A percentile compares a stretch with the other conserved stretches of the same genome.
Evolutionary conservation across 371 early-diverging fungal genomes (phyloP).

Genomic region (Mortierella sp.): DNA sequence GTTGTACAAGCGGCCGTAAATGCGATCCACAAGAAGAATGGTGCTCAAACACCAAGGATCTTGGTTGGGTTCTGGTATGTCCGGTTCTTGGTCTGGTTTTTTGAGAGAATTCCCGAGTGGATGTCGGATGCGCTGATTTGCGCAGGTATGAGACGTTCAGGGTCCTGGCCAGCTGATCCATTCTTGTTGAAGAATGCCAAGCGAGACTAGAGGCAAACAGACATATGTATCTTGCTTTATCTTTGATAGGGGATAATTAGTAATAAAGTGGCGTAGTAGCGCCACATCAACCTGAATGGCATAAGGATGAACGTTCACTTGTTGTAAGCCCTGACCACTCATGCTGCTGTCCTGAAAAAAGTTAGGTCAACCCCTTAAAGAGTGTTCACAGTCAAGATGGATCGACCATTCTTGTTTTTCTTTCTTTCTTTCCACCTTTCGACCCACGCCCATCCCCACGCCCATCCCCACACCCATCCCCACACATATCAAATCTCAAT

Average conservation of each 20-base stretch:
- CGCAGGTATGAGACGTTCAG: constrained; percentile 44
- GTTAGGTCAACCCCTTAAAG: too few species aligned
- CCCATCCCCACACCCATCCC: too few species aligned
- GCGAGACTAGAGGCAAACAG: neutral
- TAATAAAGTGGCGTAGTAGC: neutral
- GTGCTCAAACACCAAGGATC: constrained; percentile 45
- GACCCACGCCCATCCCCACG: neutral
- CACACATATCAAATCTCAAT: neutral
- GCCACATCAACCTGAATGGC: too few species aligned
- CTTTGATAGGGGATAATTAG: neutral
- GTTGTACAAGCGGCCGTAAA: constrained; percentile 49
- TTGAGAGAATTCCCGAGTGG: constrained; percentile 55
- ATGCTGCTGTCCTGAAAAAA: too few species aligned
- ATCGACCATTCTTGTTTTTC: too few species aligned
- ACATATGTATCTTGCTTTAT: neutral
- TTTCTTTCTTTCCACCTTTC: neutral
- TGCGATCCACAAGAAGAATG: constrained; percentile 44
- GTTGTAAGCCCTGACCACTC: too few species aligned
- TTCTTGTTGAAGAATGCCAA: constrained; percentile 43
- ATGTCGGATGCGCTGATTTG: constrained; percentile 54
- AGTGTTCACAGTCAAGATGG: too few species aligned
- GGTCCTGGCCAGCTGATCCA: constrained; percentile 58
- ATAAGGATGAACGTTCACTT: too few species aligned
- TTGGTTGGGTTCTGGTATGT: constrained; percentile 59
- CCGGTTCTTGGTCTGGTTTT: constrained; percentile 38